Base-by-base conservation (phyloP, 495 filamentous ascomycete genomes). In the Penicillium cosmopolitanum region DNA sequence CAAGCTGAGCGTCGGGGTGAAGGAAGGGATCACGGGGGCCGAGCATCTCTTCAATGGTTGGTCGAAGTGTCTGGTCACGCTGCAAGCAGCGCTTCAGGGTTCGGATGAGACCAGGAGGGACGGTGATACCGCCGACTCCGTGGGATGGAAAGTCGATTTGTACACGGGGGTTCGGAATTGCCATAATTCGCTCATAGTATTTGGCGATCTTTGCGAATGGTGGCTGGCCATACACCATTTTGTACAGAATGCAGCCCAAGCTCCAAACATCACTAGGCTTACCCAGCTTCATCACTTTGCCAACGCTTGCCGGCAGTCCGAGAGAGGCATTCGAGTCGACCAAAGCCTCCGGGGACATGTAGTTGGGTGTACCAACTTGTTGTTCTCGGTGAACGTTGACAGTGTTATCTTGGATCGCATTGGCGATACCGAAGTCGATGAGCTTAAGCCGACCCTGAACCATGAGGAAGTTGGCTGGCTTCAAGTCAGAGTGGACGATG, bases 241-340 rank as follows among this genome's bases (percentile, higher is more conserved):
- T 95, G 73, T 96, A 98, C 23, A 98, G 75, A 55, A 98, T 98
- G 67, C 95, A 98, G 9, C 95, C 95, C 28, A 98, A 74, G 73
- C 87, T 93, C 95, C 95, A 98, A 10, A 98, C 89, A 76, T 98
- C 95, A 65, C 88, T 92, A 13, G 94, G 89, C 63, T 97, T 98
- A 18, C 96, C 96, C 16, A 98, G 81, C 72, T 96, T 96, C 90
- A 97, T 95, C 56, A 96, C 75, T 63, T 93, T 90, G 2, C 87
- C 86, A 35, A 83, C 81, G 52, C 77, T 80, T 16, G 82, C 65
- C 48, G 84, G 79, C 56, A 84, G 71, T 6, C 85, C 80, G 50
- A 82, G 73, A 9, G 82, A 80, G 25, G 82, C 86, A 64, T 96
- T 97, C 4, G 87, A 92, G 73, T 98, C 96, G 59, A 94, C 84